These are phyloP conservation scores for Alopecurus myosuroides DNA, from an alignment of 176 grass and related monocot genomes.

Conservation along the genomic window DNA sequence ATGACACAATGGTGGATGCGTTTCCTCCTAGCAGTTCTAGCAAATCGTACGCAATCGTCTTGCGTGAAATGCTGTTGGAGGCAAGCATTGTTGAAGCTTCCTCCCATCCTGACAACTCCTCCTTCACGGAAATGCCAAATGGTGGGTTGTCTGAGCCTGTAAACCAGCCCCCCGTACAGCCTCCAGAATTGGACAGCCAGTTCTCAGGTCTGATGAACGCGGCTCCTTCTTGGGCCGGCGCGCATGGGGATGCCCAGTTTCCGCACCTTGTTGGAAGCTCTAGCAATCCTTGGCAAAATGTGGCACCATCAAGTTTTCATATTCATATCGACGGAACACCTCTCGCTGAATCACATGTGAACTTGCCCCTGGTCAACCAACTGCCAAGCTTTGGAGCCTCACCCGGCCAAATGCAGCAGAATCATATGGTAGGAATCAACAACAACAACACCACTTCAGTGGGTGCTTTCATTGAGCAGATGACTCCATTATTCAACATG, in stretches of 20 bases:
- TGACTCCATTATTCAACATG: neutral
- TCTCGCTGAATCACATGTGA: neutral
- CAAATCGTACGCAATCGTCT: neutral
- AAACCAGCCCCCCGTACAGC: neutral
- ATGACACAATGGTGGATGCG: neutral
- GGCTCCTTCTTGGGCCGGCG: neutral
- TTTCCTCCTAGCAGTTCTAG: neutral
- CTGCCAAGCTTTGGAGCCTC: neutral
- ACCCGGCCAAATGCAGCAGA: neutral
- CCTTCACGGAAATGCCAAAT: neutral
- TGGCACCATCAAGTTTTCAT: neutral
- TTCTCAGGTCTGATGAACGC: too few relatives aligned
- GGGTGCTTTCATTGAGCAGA: neutral
- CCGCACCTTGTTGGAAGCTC: neutral
- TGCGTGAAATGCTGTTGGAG: neutral
- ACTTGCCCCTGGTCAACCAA: neutral
- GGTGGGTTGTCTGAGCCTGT: neutral
- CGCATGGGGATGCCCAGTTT: neutral
- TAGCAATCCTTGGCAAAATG: neutral
- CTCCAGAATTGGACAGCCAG: neutral
- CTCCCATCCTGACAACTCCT: neutral
- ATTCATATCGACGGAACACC: neutral
- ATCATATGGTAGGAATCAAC: neutral
- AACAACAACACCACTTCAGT: neutral
- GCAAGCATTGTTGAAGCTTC: neutral